These are phyloP conservation scores for Canariomyces notabilis DNA, from an alignment of 2,329 filamentous ascomycete species.

Conservation along the genomic window DNA sequence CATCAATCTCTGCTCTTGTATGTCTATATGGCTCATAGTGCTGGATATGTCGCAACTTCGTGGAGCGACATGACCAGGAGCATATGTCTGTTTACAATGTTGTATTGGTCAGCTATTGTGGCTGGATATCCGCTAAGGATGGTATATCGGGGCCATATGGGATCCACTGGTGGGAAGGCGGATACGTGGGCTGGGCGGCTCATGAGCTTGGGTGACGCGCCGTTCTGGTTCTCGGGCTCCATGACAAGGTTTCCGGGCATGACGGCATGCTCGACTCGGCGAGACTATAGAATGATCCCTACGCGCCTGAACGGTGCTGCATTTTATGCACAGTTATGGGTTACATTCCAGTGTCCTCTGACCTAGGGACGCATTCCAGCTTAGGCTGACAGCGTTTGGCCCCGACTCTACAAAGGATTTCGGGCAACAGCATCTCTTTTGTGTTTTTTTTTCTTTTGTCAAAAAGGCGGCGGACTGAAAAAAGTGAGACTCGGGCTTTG, in stretches of 20 bases:
- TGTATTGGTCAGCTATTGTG: constrained; percentile 21
- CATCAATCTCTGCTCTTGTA: constrained; percentile 19
- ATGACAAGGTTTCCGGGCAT: too few species aligned
- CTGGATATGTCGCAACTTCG: constrained; percentile 30
- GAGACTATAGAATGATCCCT: neutral
- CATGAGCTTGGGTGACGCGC: too few species aligned
- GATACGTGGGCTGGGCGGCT: constrained; percentile 15
- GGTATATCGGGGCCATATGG: constrained; percentile 24
- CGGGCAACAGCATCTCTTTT: neutral
- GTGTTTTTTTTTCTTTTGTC: neutral
- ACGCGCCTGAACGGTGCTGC: neutral
- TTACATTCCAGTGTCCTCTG: neutral
- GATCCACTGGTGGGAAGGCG: constrained; percentile 13
- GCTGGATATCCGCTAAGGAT: constrained; percentile 24
- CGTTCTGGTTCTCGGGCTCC: too few species aligned
- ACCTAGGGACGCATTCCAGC: neutral
- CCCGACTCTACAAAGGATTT: neutral
- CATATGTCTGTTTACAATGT: constrained; percentile 24
- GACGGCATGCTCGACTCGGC: constrained; percentile 9
- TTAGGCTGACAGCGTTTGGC: neutral
- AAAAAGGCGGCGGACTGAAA: neutral
- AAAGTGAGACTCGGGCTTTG: neutral
- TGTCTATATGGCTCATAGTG: constrained; percentile 27
- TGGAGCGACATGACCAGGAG: constrained; percentile 19
- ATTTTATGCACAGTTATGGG: neutral